Percentiles rank a stretch among this genome's conserved stretches.
phyloP scores from a whole-genome alignment of 2,329 filamentous ascomycete genomes.

The Fusarium albosuccineum region DNA sequence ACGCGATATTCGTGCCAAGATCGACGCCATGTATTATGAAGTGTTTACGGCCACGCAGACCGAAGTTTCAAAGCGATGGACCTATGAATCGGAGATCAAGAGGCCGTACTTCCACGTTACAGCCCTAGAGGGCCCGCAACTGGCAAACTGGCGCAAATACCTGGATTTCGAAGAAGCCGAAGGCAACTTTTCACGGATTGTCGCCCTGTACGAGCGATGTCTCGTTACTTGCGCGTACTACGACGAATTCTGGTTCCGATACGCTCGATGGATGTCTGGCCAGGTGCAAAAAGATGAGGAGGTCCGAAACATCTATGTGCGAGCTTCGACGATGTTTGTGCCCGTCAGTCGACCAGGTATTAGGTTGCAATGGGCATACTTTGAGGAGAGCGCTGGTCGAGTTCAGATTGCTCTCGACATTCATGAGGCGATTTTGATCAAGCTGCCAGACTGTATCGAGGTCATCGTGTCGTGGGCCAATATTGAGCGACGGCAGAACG shows the following conservation, averaged over 20 bases:
- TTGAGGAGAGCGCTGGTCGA: constrained; percentile 87
- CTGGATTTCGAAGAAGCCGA: constrained; percentile 94
- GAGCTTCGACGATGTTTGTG: constrained; percentile 86
- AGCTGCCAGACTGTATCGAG: constrained; percentile 85
- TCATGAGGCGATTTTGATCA: constrained; percentile 81
- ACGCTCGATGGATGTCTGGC: constrained; percentile 90
- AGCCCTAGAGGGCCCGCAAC: constrained; percentile 85
- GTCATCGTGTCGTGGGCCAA: constrained; percentile 91
- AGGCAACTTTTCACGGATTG: constrained; percentile 78
- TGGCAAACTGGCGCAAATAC: constrained; percentile 95
- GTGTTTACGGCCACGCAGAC: constrained; percentile 84
- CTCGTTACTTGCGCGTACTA: constrained; percentile 94
- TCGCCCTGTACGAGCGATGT: constrained; percentile 93
- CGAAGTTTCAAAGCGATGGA: constrained; percentile 94
- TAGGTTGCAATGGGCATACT: constrained; percentile 91
- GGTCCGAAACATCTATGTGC: constrained; percentile 90
- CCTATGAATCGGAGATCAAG: constrained; percentile 94
- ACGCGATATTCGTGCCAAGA: constrained; percentile 81
- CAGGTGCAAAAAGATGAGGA: constrained; percentile 88
- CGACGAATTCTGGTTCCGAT: constrained; percentile 98
- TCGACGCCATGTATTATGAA: constrained; percentile 85
- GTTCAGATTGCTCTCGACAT: constrained; percentile 86
- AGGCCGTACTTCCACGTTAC: constrained; percentile 97
- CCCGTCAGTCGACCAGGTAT: constrained; percentile 87
- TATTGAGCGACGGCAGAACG: constrained; percentile 83